These are phyloP conservation scores for Neoboletus brunneissimus DNA, from an alignment of 768 basidiomycete species.

Conservation along the genomic window DNA sequence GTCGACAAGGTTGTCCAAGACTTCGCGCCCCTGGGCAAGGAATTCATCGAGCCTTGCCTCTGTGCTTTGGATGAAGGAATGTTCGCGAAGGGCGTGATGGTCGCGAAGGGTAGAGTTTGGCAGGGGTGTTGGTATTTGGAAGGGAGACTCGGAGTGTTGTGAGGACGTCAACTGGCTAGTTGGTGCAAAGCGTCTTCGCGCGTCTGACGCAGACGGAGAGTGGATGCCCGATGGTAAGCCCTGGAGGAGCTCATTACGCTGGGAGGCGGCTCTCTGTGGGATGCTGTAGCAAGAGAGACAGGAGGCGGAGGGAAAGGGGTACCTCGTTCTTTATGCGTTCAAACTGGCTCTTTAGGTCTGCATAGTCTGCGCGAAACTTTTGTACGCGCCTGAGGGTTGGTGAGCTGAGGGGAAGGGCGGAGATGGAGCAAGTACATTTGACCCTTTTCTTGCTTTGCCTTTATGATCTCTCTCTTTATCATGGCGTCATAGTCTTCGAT, in stretches of 20 bases:
- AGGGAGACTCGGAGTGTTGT: constrained; percentile 85
- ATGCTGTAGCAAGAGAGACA: background rate
- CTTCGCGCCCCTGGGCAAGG: constrained; percentile 87
- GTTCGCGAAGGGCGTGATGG: constrained; percentile 80
- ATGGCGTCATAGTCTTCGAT: constrained; percentile 97
- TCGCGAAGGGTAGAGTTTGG: constrained; percentile 60
- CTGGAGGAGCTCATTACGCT: constrained; percentile 65
- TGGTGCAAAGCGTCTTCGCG: constrained; percentile 62
- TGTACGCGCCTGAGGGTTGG: constrained; percentile 70
- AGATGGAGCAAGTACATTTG: constrained; percentile 60
- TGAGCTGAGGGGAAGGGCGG: constrained; percentile 3
- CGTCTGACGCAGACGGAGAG: constrained; percentile 39
- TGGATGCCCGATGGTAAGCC: constrained; percentile 38
- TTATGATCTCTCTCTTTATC: constrained; percentile 94
- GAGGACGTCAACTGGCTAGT: constrained; percentile 37
- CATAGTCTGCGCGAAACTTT: constrained; percentile 86
- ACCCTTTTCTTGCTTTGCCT: constrained; percentile 95
- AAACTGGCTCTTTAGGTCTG: constrained; percentile 79
- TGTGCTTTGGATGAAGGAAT: constrained; percentile 83
- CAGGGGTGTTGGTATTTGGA: constrained; percentile 57
- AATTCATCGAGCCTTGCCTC: constrained; percentile 85
- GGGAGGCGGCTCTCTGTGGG: constrained; percentile 52
- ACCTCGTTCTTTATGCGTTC: constrained; percentile 69
- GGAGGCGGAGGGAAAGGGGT: background rate
- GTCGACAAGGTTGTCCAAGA: constrained; percentile 87